Percentiles rank a stretch among this genome's conserved stretches.
Conservation (phyloP, 495 filamentous ascomycete genomes). For the Evansstolkia leycettana region DNA sequence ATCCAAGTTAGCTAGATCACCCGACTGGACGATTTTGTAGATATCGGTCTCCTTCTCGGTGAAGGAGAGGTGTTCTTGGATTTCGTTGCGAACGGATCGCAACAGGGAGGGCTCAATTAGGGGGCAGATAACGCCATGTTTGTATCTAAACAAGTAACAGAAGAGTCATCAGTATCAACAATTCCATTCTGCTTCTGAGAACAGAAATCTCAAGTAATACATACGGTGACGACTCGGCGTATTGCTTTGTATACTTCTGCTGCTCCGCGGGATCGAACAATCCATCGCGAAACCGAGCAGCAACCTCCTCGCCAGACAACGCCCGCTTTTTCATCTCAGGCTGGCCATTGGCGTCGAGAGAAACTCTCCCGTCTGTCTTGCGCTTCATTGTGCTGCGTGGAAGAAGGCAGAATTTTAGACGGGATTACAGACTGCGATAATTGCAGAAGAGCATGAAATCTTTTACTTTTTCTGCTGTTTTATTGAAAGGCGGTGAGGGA, state of each 20-base stretch:
- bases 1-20: conserved; percentile 92
- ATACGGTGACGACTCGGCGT: conserved; percentile 61
- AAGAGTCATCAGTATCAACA: no score
- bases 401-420: neutral
- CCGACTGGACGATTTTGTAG: conserved; percentile 98
- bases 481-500: no score
- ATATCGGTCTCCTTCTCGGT: conserved; percentile 99
- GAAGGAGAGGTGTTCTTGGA: conserved; percentile 79
- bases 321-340: conserved; percentile 39
- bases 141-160: conserved; percentile 45
- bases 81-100: conserved; percentile 77
- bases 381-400: conserved; percentile 38
- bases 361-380: conserved; percentile 31
- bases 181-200: neutral
- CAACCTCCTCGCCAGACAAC: conserved; percentile 34
- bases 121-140: conserved; percentile 74
- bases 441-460: neutral
- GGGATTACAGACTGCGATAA: neutral
- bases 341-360: conserved; percentile 27
- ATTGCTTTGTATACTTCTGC: conserved; percentile 53
- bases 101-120: conserved; percentile 71
- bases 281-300: conserved; percentile 53
- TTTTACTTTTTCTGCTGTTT: no score
- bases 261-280: conserved; percentile 61
- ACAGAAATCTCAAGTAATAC: conserved; percentile 8